phyloP scores from a whole-genome alignment of 352 stramenopile species.

The Phytophthora kernoviae region DNA sequence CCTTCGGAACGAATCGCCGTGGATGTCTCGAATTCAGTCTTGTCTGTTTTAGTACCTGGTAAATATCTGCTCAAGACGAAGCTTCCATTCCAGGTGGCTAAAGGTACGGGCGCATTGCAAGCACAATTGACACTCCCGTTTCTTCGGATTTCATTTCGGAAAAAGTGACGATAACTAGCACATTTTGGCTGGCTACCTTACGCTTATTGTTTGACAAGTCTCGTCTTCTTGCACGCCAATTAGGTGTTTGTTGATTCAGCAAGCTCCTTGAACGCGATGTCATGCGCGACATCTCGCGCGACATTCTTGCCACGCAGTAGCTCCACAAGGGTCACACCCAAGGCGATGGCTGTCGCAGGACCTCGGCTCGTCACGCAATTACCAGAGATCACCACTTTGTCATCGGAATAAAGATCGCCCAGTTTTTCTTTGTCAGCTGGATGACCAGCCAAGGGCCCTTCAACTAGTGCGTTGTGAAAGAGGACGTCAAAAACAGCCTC shows the following conservation, averaged over 20 bases:
- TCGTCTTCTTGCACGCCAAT: slow-evolving; percentile 2
- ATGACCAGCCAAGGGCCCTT: slow-evolving; percentile 50
- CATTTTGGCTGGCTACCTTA: too few species aligned
- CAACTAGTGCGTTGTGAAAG: slow-evolving; percentile 52
- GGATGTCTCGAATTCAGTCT: slow-evolving; percentile 48
- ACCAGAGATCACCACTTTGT: slow-evolving; percentile 56
- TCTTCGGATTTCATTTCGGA: slow-evolving; percentile 32
- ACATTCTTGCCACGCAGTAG: slow-evolving; percentile 56
- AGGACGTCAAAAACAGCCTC: slow-evolving; percentile 61
- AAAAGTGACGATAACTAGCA: slow-evolving; percentile 22
- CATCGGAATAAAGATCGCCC: slow-evolving; percentile 54
- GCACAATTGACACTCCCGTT: slow-evolving; percentile 34
- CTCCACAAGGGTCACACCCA: slow-evolving; percentile 64
- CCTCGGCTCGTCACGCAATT: slow-evolving; percentile 76
- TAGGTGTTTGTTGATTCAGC: slow-evolving; percentile 15
- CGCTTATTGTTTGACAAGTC: too few species aligned
- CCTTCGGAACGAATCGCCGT: slow-evolving; percentile 43
- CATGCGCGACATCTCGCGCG: slow-evolving; percentile 29
- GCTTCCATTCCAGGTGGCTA: slow-evolving; percentile 56
- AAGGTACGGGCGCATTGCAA: slow-evolving; percentile 11
- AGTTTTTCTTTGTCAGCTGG: slow-evolving; percentile 40
- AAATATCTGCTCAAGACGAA: slow-evolving; percentile 61
- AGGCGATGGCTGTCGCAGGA: slow-evolving; percentile 56
- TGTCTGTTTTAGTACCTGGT: slow-evolving; percentile 52
- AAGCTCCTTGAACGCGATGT: slow-evolving; percentile 39